Base-by-base conservation (phyloP, 1,139 yeast species). In the Taphrina pruni region DNA sequence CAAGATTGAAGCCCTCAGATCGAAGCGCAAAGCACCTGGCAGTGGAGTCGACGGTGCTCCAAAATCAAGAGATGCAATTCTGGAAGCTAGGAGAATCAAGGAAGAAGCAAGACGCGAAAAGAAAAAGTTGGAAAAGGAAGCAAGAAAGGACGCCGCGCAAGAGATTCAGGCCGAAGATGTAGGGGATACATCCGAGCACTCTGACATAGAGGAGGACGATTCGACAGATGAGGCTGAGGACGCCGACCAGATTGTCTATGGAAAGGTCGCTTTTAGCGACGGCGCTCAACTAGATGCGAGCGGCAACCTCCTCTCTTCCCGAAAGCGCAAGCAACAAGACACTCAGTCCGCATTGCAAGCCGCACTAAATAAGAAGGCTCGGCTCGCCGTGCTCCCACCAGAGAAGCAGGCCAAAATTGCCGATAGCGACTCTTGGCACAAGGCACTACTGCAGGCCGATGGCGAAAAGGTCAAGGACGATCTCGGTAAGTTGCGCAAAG, bases 21-120 rank as follows among this genome's bases (percentile, higher is more conserved):
- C 88, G 71, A 89, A 86, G 78, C 86, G 99, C 76, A 93, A 89
- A 76, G 99, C 98, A 0, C 95, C 95, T 0, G 98, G 98, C 0
- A 81, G 94, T 0, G 88, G 86, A 58, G 87, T 83, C 17, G 82
- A 84, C 4, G 97, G 96, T 38, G 95, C 97, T 0, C 94, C 95
- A 12, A 84, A 88, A 81, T 60, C 67, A 20, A 85, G 84, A 60
- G 83, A 81, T 41, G 81, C 80, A 52, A 79, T 81, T 21, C 75
- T 81, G 14, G 81, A 78, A 21, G 80, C 80, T 1, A 75, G 84
- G 77, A 75, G 43, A 74, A 73, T 41, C 73, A 73, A 58, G 69
- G 72, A 51, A 71, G 72, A 64, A 48, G 70, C 60, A 20, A 50
- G 66, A 43, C 65, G 67, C 72, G 73, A 58, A 71, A 71, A 65